These are phyloP conservation scores for Blastobotrys chiropterorum DNA, from an alignment of 805 yeast species.

Conservation along the genomic window DNA sequence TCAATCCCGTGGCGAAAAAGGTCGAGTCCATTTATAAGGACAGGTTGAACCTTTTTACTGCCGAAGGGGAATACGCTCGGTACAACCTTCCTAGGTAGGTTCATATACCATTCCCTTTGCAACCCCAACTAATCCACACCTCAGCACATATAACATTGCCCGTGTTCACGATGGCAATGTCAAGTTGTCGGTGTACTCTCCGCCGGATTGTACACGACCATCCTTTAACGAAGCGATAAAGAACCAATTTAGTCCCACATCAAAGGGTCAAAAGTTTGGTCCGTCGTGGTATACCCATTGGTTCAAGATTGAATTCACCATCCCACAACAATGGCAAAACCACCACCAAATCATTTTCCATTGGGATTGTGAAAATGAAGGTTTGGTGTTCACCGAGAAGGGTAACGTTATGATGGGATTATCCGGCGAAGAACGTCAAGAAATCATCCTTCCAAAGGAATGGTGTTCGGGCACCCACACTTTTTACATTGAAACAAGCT, in stretches of 20 bases:
- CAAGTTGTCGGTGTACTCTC: constrained; percentile 58
- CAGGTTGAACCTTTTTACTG: constrained; percentile 67
- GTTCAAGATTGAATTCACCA: constrained; percentile 62
- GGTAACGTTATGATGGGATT: constrained; percentile 79
- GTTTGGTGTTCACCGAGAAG: constrained; percentile 61
- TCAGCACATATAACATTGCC: no score
- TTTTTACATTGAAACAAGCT: constrained; percentile 82
- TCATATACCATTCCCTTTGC: background rate
- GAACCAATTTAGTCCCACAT: constrained; percentile 32
- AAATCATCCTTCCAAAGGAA: constrained; percentile 56
- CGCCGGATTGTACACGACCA: constrained; percentile 63
- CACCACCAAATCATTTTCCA: constrained; percentile 55
- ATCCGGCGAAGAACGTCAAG: constrained; percentile 77
- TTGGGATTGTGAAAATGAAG: constrained; percentile 87
- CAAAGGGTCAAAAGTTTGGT: constrained; percentile 71
- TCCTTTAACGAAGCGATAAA: constrained; percentile 41
- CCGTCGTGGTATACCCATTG: constrained; percentile 98
- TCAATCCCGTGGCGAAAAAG: constrained; percentile 65
- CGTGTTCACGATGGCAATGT: constrained; percentile 30
- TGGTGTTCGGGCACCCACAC: constrained; percentile 47
- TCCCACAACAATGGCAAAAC: constrained; percentile 47
- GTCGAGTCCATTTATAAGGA: constrained; percentile 67
- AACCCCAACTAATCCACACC: no score
- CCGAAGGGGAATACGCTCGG: constrained; percentile 66
- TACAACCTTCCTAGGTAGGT: constrained; percentile 66